These are phyloP conservation scores for Metschnikowia sp. DNA, from an alignment of 805 yeast species.

Conservation along the genomic window DNA sequence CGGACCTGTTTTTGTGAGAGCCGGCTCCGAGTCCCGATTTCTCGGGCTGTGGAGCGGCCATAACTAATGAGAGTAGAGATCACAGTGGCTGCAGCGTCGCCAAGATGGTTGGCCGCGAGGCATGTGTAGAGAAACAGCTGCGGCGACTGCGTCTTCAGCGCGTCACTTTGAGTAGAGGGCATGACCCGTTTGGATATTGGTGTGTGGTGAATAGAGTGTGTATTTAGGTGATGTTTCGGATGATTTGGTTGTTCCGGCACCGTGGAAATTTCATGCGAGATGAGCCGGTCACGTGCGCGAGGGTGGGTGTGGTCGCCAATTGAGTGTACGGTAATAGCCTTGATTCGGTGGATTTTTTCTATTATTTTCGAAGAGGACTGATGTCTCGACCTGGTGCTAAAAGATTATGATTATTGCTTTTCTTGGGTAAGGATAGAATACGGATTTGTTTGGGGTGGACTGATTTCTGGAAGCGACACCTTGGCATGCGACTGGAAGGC, in stretches of 20 bases:
- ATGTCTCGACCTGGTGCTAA: too few species aligned
- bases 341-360: too few species aligned
- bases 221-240: too few species aligned
- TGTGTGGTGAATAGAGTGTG: background rate
- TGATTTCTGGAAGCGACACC: too few species aligned
- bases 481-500: too few species aligned
- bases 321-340: background rate
- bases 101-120: conserved; percentile 54
- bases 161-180: conserved; percentile 10
- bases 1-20: conserved; percentile 52
- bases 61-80: conserved; percentile 58
- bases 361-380: too few species aligned
- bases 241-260: background rate
- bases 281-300: background rate
- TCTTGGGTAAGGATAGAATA: too few species aligned
- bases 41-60: conserved; percentile 61
- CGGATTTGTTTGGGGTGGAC: too few species aligned
- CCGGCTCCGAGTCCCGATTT: conserved; percentile 45
- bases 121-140: conserved; percentile 56
- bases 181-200: background rate
- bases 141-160: conserved; percentile 52
- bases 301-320: background rate
- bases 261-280: background rate
- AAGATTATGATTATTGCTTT: too few species aligned
- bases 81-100: conserved; percentile 69